These are phyloP conservation scores for Coemansia sp. DNA, from an alignment of 192 early-diverging fungal genomes.

Conservation along the genomic window DNA sequence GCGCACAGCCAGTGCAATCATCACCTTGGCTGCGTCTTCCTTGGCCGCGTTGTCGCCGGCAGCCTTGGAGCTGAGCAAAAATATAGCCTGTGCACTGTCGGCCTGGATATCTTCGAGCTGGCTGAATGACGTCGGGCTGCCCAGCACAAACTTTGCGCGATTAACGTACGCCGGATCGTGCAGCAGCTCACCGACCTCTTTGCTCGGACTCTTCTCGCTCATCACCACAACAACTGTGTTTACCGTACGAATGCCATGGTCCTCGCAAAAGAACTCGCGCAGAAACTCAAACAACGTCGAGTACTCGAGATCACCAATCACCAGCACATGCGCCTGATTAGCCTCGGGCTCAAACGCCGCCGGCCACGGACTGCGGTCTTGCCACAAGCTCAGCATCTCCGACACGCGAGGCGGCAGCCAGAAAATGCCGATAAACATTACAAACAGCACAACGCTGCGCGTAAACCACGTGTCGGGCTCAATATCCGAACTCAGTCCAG, in stretches of 20 bases:
- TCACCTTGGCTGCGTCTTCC: constrained; percentile 70
- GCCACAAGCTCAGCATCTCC: constrained; percentile 64
- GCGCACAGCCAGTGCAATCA: constrained; percentile 69
- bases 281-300: constrained; percentile 64
- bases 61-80: constrained; percentile 61
- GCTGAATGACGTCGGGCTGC: constrained; percentile 61
- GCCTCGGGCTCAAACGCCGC: constrained; percentile 53
- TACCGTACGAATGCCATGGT: constrained; percentile 68
- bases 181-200: constrained; percentile 59
- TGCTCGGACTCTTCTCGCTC: constrained; percentile 58
- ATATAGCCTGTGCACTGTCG: constrained; percentile 58
- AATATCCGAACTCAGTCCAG: constrained; percentile 68
- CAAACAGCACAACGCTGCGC: constrained; percentile 59
- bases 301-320: constrained; percentile 67
- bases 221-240: constrained; percentile 69
- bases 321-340: constrained; percentile 61
- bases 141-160: constrained; percentile 70
- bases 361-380: constrained; percentile 61
- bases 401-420: constrained; percentile 66
- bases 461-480: constrained; percentile 60
- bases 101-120: constrained; percentile 58
- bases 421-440: constrained; percentile 73
- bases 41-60: constrained; percentile 48
- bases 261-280: constrained; percentile 78
- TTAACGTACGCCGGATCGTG: constrained; percentile 67